Evolutionary conservation across 2,329 filamentous ascomycete species (phyloP).

Genomic region (Mycosphaerelloides madeirae): DNA sequence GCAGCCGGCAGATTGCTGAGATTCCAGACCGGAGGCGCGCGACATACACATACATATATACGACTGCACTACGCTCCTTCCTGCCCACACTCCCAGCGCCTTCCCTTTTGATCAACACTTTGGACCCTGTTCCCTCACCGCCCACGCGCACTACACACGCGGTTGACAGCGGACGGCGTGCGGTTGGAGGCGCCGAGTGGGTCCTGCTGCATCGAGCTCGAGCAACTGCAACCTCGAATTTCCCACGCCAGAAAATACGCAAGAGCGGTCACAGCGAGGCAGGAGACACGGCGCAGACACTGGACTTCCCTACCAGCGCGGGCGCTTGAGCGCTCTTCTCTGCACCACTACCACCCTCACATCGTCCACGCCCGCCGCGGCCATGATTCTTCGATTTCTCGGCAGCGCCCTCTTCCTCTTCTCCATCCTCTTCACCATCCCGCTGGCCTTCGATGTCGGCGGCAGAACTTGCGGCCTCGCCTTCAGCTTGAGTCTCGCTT

Average conservation of each 20-base stretch:
- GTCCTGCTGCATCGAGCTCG: constrained; percentile 1
- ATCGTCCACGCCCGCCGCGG: constrained; percentile 9
- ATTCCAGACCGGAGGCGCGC: too few relatives aligned
- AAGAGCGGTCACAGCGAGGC: constrained; percentile 6
- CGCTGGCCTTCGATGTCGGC: constrained; percentile 95
- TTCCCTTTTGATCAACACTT: neutral
- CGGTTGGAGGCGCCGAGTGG: neutral
- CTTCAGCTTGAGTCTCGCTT: constrained; percentile 82
- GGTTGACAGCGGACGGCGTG: too few relatives aligned
- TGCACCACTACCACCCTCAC: constrained; percentile 7
- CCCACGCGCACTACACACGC: too few relatives aligned
- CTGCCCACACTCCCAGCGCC: too few relatives aligned
- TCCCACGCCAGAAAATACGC: neutral
- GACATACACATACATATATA: too few relatives aligned
- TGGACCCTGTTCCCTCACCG: too few relatives aligned
- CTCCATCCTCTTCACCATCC: constrained; percentile 91
- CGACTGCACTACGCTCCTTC: too few relatives aligned
- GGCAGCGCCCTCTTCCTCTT: constrained; percentile 65
- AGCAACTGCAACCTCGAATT: neutral
- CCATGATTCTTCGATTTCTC: constrained; percentile 46
- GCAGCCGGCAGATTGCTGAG: too few relatives aligned
- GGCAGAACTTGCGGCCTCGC: constrained; percentile 89
- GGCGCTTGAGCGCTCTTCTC: constrained; percentile 16
- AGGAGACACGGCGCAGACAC: neutral
- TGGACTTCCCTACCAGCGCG: constrained; percentile 6